Percentiles rank a stretch among this genome's conserved stretches.
Conservation (phyloP, 208 protist species). For the Trypanosoma avium region DNA sequence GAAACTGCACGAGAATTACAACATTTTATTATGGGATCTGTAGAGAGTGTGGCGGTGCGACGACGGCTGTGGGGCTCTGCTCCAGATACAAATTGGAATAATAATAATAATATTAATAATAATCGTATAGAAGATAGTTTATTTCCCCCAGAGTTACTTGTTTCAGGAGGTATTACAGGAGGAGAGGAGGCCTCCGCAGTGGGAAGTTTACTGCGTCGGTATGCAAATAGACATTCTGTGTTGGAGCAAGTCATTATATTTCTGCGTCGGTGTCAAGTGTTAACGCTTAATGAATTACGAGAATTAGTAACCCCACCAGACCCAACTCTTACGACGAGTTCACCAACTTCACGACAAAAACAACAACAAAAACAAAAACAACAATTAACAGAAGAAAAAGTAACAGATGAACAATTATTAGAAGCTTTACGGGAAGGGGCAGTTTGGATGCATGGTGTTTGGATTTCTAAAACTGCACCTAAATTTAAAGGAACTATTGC, state of each 20-base stretch:
- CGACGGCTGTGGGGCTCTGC: conserved; percentile 38
- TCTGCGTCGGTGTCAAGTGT: conserved; percentile 64
- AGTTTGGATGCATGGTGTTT: conserved; percentile 85
- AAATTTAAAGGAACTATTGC: conserved; percentile 65
- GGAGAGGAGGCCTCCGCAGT: conserved; percentile 42
- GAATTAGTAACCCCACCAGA: conserved; percentile 16
- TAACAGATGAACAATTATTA: conserved; percentile 45
- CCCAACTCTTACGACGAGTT: neutral
- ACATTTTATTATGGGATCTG: conserved; percentile 43
- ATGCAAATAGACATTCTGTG: conserved; percentile 44
- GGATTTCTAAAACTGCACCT: conserved; percentile 53
- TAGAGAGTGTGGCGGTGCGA: conserved; percentile 62
- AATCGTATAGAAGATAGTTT: conserved; percentile 54
- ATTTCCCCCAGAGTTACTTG: conserved; percentile 76
- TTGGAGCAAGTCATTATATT: conserved; percentile 55
- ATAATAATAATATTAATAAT: no score
- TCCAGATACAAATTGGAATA: no score
- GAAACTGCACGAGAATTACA: conserved; percentile 51
- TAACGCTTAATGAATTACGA: conserved; percentile 42
- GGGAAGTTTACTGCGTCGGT: conserved; percentile 60
- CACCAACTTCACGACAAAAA: neutral
- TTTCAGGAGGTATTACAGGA: conserved; percentile 73
- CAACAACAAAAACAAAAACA: neutral
- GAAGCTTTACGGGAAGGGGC: conserved; percentile 47
- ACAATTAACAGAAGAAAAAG: conserved; percentile 6